phyloP scores from a whole-genome alignment of 768 basidiomycete species.

The Serendipita sp. region DNA sequence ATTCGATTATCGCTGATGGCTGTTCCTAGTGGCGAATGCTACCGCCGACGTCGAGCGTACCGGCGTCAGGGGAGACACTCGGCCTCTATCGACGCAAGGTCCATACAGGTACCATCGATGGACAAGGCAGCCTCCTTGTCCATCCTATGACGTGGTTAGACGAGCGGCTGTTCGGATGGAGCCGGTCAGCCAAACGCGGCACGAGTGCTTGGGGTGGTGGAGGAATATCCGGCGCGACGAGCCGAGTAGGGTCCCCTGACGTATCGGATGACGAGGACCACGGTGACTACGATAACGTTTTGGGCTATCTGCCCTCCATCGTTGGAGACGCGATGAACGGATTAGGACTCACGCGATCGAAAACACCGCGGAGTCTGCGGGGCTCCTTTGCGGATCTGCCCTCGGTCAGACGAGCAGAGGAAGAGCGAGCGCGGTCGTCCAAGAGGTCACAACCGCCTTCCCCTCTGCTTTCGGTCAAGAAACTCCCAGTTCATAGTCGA shows the following conservation, averaged over 20 bases:
- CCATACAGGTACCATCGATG: constrained; percentile 67
- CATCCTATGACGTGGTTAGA: constrained; percentile 62
- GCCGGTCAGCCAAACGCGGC: constrained; percentile 56
- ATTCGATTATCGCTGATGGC: constrained; percentile 7
- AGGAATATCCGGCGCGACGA: constrained; percentile 24
- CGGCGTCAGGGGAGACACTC: constrained; percentile 58
- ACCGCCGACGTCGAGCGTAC: constrained; percentile 68
- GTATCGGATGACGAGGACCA: constrained; percentile 75
- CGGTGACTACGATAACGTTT: constrained; percentile 84
- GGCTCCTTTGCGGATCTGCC: constrained; percentile 70
- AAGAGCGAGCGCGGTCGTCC: constrained; percentile 18
- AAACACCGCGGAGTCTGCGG: constrained; percentile 36
- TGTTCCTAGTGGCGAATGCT: constrained; percentile 53
- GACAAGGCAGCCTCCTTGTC: constrained; percentile 66
- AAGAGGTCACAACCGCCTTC: constrained; percentile 7
- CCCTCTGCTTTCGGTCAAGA: constrained; percentile 1
- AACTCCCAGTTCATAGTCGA: not conserved
- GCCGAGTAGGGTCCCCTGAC: constrained; percentile 53
- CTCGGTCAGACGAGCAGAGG: constrained; percentile 29
- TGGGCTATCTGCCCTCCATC: constrained; percentile 42
- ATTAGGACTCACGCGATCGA: constrained; percentile 19
- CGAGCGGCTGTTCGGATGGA: constrained; percentile 88
- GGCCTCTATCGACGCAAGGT: constrained; percentile 72
- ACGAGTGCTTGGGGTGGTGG: constrained; percentile 73
- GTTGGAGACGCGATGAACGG: constrained; percentile 27